phyloP scores from a whole-genome alignment of 2,329 filamentous ascomycete species.

The Cladosporium velox region DNA sequence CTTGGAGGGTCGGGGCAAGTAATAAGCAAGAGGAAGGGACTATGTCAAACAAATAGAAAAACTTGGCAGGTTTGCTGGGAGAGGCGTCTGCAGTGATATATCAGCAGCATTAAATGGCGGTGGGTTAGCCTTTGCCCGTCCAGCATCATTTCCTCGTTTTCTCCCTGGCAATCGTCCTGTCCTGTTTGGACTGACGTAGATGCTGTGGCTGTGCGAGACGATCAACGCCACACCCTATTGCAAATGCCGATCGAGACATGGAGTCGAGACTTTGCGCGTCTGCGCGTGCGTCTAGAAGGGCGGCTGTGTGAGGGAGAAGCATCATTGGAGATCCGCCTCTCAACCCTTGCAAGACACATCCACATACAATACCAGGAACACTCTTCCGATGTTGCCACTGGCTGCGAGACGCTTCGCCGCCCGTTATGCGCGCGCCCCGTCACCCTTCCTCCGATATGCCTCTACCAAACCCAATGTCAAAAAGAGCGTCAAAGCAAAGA shows the following conservation, averaged over 20 bases:
- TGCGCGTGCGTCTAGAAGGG: conserved; percentile 10
- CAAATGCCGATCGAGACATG: background rate
- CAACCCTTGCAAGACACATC: background rate
- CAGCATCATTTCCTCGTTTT: conserved; percentile 3
- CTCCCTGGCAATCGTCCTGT: background rate
- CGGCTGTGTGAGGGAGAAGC: conserved; percentile 3
- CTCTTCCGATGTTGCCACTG: conserved; percentile 10
- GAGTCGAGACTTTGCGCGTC: background rate
- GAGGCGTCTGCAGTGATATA: background rate
- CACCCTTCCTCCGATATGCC: conserved; percentile 6
- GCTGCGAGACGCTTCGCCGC: conserved; percentile 1
- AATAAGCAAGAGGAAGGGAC: background rate
- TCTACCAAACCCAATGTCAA: conserved; percentile 2
- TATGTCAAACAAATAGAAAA: background rate
- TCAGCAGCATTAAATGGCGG: conserved; percentile 6
- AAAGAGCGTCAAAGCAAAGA: background rate
- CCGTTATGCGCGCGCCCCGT: background rate
- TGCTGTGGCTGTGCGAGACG: background rate
- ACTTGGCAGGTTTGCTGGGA: conserved; percentile 4
- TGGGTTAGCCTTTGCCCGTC: background rate
- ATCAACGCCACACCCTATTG: background rate
- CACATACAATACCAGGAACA: background rate
- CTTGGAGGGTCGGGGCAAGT: background rate
- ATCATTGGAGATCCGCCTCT: background rate
- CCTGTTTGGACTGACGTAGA: background rate